phyloP scores from a whole-genome alignment of 2,329 filamentous ascomycete genomes.

The Aspergillus amoenus region DNA sequence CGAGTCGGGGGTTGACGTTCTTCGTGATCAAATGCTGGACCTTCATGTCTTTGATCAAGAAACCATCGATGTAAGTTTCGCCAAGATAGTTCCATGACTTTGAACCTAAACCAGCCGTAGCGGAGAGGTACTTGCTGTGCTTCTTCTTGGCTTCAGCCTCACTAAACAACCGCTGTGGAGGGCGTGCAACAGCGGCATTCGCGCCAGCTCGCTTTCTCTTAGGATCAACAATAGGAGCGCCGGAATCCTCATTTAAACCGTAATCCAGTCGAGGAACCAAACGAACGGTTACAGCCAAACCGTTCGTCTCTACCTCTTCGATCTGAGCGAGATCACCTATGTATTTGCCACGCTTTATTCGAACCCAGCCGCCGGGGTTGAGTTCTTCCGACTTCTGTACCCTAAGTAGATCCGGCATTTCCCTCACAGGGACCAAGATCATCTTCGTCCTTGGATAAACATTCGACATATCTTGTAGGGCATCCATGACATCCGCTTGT shows the following conservation, averaged over 20 bases:
- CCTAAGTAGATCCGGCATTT: slow-evolving; percentile 94
- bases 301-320: slow-evolving; percentile 88
- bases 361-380: slow-evolving; percentile 87
- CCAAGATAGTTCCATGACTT: slow-evolving; percentile 83
- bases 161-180: slow-evolving; percentile 87
- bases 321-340: slow-evolving; percentile 88
- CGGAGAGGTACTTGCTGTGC: slow-evolving; percentile 63
- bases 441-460: slow-evolving; percentile 87
- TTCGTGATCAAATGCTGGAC: slow-evolving; percentile 82
- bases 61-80: slow-evolving; percentile 89
- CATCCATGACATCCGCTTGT: slow-evolving; percentile 79
- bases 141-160: slow-evolving; percentile 90
- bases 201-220: slow-evolving; percentile 75
- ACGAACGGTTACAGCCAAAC: slow-evolving; percentile 80
- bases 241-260: slow-evolving; percentile 76
- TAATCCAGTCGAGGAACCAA: slow-evolving; percentile 93
- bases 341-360: slow-evolving; percentile 79
- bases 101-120: slow-evolving; percentile 53
- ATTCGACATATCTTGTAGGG: slow-evolving; percentile 80
- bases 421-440: slow-evolving; percentile 88
- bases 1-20: slow-evolving; percentile 87
- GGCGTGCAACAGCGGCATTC: slow-evolving; percentile 61
- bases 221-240: slow-evolving; percentile 53
- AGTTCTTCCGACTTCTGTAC: slow-evolving; percentile 83
- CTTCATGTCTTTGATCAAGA: slow-evolving; percentile 90